Conservation (phyloP, 164 flowering plant genomes). For the Santalum album region DNA sequence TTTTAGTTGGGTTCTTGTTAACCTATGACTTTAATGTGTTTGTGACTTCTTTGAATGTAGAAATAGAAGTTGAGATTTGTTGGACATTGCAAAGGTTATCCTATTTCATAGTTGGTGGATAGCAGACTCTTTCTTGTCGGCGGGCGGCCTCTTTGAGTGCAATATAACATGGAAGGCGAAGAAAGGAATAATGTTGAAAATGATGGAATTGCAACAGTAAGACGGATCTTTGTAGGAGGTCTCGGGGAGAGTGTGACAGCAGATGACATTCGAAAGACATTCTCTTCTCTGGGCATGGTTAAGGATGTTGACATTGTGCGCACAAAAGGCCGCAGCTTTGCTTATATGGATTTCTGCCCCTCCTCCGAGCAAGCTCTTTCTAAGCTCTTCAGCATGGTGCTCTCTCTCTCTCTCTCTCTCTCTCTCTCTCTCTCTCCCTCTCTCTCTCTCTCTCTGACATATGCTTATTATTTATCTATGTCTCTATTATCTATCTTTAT, state of each 20-base stretch:
- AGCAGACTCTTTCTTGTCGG: background rate
- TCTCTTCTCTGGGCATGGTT: conserved; percentile 48
- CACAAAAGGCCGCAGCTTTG: conserved; percentile 76
- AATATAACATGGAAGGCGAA: background rate
- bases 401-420: background rate
- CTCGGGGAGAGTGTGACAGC: conserved; percentile 50
- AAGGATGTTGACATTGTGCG: conserved; percentile 40
- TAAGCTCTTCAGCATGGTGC: conserved; percentile 76
- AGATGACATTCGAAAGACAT: conserved; percentile 49
- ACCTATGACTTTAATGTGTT: too few species aligned
- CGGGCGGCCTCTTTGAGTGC: background rate
- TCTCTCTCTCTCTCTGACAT: background rate
- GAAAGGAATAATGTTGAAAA: conserved; percentile 1
- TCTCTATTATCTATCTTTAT: too few species aligned
- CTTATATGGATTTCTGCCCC: conserved; percentile 57
- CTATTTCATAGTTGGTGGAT: conserved; percentile 11
- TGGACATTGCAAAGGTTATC: too few species aligned
- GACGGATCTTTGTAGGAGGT: conserved; percentile 70
- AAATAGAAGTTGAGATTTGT: too few species aligned
- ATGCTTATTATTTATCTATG: too few species aligned
- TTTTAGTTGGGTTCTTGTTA: too few species aligned
- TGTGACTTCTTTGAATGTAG: too few species aligned
- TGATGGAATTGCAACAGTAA: conserved; percentile 6
- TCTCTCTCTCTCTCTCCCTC: background rate
- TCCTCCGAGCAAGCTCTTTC: conserved; percentile 44